Percentiles rank a stretch among this genome's conserved stretches.
phyloP scores from a whole-genome alignment of 2,329 filamentous ascomycete species.

The Dactylellina cionopaga region DNA sequence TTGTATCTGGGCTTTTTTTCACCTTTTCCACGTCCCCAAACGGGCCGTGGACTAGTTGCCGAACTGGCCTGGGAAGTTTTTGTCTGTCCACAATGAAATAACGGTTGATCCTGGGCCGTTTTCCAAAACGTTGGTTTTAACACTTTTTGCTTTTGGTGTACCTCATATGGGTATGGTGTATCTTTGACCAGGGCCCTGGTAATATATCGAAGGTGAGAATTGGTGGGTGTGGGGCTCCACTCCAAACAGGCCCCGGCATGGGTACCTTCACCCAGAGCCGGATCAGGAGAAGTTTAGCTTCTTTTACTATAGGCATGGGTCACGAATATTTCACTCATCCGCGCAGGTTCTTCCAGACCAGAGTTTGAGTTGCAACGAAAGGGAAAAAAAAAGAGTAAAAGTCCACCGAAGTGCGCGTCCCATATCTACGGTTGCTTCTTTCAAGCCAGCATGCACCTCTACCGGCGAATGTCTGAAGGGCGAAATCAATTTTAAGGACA shows the following conservation, averaged over 20 bases:
- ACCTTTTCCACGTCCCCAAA: slow-evolving; percentile 19
- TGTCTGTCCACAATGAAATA: slow-evolving; percentile 40
- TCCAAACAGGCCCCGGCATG: slow-evolving; percentile 43
- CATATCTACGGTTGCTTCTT: slow-evolving; percentile 9
- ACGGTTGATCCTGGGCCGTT: slow-evolving; percentile 31
- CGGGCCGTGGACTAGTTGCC: slow-evolving; percentile 28
- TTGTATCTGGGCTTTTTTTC: slow-evolving; percentile 11
- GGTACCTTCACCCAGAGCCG: slow-evolving; percentile 26
- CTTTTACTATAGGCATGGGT: slow-evolving; percentile 25
- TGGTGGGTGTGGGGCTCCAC: slow-evolving; percentile 23
- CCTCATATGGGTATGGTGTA: slow-evolving; percentile 8
- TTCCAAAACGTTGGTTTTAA: slow-evolving; percentile 11
- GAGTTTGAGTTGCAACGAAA: slow-evolving; percentile 8
- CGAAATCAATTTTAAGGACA: not conserved
- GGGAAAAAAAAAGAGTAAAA: slow-evolving; percentile 3
- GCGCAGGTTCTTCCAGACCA: not conserved
- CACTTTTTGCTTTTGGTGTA: slow-evolving; percentile 26
- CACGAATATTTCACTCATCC: slow-evolving; percentile 48
- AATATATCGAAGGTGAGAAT: slow-evolving; percentile 12
- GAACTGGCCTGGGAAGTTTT: slow-evolving; percentile 20
- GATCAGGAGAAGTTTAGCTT: slow-evolving; percentile 52
- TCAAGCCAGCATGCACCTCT: not conserved
- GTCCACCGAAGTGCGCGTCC: slow-evolving; percentile 8
- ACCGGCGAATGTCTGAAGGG: not conserved
- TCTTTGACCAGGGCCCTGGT: not conserved